Conservation (phyloP, 768 basidiomycete genomes). For the Leccinum sublutescens region DNA sequence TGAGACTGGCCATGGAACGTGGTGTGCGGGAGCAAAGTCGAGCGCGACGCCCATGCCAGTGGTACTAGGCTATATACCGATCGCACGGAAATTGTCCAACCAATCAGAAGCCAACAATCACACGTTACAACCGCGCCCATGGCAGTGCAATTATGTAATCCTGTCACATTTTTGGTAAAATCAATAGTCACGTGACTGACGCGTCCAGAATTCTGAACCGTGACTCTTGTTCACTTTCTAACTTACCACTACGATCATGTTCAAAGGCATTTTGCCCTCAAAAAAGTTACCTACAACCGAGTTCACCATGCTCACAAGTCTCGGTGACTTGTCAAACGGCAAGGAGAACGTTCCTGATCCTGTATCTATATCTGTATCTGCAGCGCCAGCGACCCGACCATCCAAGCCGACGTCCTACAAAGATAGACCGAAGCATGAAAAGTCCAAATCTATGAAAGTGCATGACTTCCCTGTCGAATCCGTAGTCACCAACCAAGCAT, state of each 20-base stretch:
- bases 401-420: slow-evolving; percentile 19
- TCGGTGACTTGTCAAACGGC: slow-evolving; percentile 49
- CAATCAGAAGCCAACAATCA: slow-evolving; percentile 18
- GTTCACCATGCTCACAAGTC: slow-evolving; percentile 66
- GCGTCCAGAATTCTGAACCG: slow-evolving; percentile 34
- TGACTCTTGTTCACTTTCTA: slow-evolving; percentile 7
- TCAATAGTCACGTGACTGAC: slow-evolving; percentile 34
- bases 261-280: slow-evolving; percentile 75
- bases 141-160: slow-evolving; percentile 20
- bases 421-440: slow-evolving; percentile 38
- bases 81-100: slow-evolving; percentile 27
- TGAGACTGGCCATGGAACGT: background rate
- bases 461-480: slow-evolving; percentile 37
- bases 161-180: slow-evolving; percentile 11
- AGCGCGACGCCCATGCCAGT: background rate
- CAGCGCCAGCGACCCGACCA: slow-evolving; percentile 29
- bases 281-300: slow-evolving; percentile 66
- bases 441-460: slow-evolving; percentile 45
- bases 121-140: slow-evolving; percentile 14
- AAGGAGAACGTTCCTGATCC: slow-evolving; percentile 68
- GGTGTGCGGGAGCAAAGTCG: background rate
- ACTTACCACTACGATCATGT: slow-evolving; percentile 46
- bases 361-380: slow-evolving; percentile 32
- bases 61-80: slow-evolving; percentile 28
- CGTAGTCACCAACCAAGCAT: slow-evolving; percentile 60